Conservation (phyloP, 2,329 filamentous ascomycete species). For the Phyllosticta paracitricarpa region DNA sequence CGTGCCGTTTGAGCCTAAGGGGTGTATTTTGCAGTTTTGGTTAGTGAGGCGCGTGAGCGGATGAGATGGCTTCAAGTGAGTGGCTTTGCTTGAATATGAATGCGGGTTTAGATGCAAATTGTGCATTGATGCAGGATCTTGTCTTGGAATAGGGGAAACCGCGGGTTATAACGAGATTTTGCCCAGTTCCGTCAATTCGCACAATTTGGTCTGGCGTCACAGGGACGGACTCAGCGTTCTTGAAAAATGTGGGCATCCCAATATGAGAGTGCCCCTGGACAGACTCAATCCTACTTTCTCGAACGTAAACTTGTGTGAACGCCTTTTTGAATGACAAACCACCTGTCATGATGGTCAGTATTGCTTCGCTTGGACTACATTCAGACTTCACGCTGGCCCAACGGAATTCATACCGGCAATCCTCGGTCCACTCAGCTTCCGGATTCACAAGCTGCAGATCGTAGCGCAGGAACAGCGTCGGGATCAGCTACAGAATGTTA, state of each 20-base stretch:
- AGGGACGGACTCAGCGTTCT: too few species aligned
- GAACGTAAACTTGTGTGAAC: constrained; percentile 14
- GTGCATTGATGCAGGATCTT: too few species aligned
- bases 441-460: constrained; percentile 24
- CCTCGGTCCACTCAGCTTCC: constrained; percentile 20
- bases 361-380: too few species aligned
- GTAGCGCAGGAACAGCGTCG: constrained; percentile 25
- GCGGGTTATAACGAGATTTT: background rate
- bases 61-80: background rate
- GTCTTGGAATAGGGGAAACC: too few species aligned
- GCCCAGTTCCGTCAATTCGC: background rate
- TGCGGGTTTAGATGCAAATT: too few species aligned
- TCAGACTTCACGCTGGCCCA: too few species aligned
- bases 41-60: background rate
- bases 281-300: background rate
- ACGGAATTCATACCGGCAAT: constrained; percentile 14
- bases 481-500: constrained; percentile 20
- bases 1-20: background rate
- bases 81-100: background rate
- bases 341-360: constrained; percentile 7
- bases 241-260: too few species aligned
- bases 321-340: constrained; percentile 24
- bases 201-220: too few species aligned
- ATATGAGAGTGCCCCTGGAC: background rate
- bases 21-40: background rate